phyloP scores from a whole-genome alignment of 73 alveolate species.

The Paramecium caudatum region DNA sequence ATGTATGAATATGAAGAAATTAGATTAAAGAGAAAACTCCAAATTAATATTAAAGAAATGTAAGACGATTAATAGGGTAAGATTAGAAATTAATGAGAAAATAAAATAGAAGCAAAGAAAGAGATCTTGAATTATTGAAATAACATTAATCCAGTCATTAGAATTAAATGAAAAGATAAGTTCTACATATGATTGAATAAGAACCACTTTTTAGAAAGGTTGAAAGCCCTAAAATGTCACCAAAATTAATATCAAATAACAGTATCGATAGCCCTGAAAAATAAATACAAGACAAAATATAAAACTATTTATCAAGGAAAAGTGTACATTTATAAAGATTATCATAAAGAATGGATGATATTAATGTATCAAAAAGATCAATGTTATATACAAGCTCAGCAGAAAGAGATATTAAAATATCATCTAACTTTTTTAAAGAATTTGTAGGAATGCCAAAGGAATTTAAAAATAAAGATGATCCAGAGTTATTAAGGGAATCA shows the following conservation, averaged over 20 bases:
- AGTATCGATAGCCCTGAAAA: not conserved
- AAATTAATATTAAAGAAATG: constrained; percentile 4
- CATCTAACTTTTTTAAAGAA: constrained; percentile 13
- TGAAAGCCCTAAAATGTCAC: constrained; percentile 13
- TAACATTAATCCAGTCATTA: not conserved
- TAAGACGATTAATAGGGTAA: not conserved
- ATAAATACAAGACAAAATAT: constrained; percentile 8
- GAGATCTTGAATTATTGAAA: not conserved
- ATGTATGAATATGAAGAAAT: constrained; percentile 6
- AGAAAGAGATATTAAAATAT: constrained; percentile 18
- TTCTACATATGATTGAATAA: not conserved
- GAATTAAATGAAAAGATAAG: not conserved
- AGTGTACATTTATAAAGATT: constrained; percentile 28
- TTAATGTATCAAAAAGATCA: constrained; percentile 30
- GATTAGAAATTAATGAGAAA: constrained; percentile 2
- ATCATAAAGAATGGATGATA: constrained; percentile 31
- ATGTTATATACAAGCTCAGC: constrained; percentile 39
- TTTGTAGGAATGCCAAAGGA: not conserved
- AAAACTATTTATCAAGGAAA: constrained; percentile 16
- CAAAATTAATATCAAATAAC: too few species aligned
- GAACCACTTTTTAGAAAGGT: constrained; percentile 23
- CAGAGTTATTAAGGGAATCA: not conserved
- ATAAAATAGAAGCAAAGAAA: not conserved
- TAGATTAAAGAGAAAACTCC: constrained; percentile 28
- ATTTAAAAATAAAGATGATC: constrained; percentile 33